Conservation (phyloP, 768 basidiomycete species). For the Hemileccinum impolitum region DNA sequence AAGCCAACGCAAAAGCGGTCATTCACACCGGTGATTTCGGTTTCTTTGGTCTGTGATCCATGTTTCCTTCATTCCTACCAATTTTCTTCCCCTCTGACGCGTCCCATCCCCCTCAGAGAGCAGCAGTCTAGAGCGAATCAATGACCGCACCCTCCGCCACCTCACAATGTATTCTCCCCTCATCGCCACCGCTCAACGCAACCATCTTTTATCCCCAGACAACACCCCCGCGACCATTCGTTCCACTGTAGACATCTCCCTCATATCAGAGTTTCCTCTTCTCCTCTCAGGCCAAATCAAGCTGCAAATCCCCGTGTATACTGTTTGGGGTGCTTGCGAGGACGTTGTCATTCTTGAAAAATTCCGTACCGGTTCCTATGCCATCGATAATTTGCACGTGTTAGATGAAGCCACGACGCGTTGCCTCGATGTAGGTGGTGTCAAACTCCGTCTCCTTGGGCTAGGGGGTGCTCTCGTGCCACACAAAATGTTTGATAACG, state of each 20-base stretch:
- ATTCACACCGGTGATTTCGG: slow-evolving; percentile 99
- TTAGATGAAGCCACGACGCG: slow-evolving; percentile 96
- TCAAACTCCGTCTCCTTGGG: slow-evolving; percentile 92
- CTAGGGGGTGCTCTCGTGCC: slow-evolving; percentile 92
- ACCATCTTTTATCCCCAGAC: slow-evolving; percentile 70
- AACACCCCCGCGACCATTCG: slow-evolving; percentile 69
- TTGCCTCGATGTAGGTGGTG: slow-evolving; percentile 85
- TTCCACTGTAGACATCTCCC: slow-evolving; percentile 66
- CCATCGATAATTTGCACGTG: slow-evolving; percentile 86
- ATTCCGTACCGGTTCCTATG: slow-evolving; percentile 78
- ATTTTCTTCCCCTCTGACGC: slow-evolving; percentile 14
- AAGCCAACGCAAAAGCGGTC: slow-evolving; percentile 86
- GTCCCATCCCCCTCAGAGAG: slow-evolving; percentile 49
- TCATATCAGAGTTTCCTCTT: slow-evolving; percentile 91
- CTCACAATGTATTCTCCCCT: slow-evolving; percentile 95
- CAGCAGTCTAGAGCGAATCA: slow-evolving; percentile 81
- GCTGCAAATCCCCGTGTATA: slow-evolving; percentile 90
- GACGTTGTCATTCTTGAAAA: slow-evolving; percentile 93
- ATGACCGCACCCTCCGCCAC: slow-evolving; percentile 94
- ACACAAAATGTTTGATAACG: slow-evolving; percentile 94
- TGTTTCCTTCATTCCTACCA: background rate
- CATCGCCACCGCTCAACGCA: slow-evolving; percentile 78
- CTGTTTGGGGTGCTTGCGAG: slow-evolving; percentile 97
- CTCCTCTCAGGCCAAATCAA: slow-evolving; percentile 89
- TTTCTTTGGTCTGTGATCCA: slow-evolving; percentile 71